Percentiles rank a stretch among this genome's conserved stretches.
Conservation (phyloP, 1,284 basidiomycete genomes). For the Golubevia pallescens region DNA sequence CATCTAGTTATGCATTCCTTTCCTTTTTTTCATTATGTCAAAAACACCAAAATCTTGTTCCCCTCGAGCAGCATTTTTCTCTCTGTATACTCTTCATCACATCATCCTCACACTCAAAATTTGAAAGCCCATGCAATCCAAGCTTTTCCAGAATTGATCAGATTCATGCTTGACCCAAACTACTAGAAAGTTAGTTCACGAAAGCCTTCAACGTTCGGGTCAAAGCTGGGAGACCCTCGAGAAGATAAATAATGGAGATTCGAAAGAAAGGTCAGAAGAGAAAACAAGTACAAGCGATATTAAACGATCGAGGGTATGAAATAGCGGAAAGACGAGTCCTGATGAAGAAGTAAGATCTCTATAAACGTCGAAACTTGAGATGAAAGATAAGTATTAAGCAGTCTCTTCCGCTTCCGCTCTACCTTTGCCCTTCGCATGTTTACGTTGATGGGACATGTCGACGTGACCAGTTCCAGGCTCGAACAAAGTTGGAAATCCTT, state of each 20-base stretch:
- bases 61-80: background rate
- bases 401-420: background rate
- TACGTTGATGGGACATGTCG: constrained; percentile 28
- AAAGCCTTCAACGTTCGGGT: no score
- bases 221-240: no score
- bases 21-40: background rate
- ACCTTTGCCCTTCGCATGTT: constrained; percentile 6
- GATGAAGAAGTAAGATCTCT: background rate
- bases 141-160: no score
- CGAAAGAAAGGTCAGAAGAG: no score
- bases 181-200: no score
- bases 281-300: no score
- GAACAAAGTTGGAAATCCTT: constrained; percentile 27
- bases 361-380: no score
- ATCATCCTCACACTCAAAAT: background rate
- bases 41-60: background rate
- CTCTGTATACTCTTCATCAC: background rate
- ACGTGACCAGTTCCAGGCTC: constrained; percentile 35
- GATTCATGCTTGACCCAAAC: background rate
- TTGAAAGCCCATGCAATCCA: background rate
- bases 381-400: no score
- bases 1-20: background rate
- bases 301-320: background rate
- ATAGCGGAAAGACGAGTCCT: background rate
- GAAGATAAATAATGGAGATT: no score